Evolutionary conservation across 2,329 filamentous ascomycete species (phyloP), one percentile per base, ranked within the genome.

Genomic region (Celoporthe dispersa): DNA sequence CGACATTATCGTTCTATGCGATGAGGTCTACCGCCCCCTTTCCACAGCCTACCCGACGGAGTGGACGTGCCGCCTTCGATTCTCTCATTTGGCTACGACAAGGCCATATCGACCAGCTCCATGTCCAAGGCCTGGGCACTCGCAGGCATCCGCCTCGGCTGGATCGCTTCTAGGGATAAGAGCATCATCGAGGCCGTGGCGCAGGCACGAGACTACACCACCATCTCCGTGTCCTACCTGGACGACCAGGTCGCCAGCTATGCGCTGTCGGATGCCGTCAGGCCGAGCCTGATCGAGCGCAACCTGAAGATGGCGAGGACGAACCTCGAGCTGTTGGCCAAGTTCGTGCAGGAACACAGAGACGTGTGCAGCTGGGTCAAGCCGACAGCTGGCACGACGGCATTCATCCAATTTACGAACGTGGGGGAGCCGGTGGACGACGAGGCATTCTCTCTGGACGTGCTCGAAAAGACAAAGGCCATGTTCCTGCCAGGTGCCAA

Each of bases 21-120:
- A 97, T 76, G 93, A 97, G 81, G 93, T 96, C 33, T 97, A 95
- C 79, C 87, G 92, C 1, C 94, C 94, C 0, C 83, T 97, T 97
- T 94, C 82, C 93, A 97, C 79, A 87, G 87, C 67, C 75, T 81
- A 2, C 85, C 87, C 0, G 78, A 84, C 41, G 84, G 87, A 69
- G 74, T 85, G 28, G 86, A 87, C 68, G 67, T 66, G 61, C 92
- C 87, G 2, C 90, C 92, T 0, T 94, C 92, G 0, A 84, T 90
- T 14, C 83, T 94, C 0, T 88, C 91, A 0, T 82, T 96, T 59
- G 90, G 89, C 59, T 96, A 97, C 79, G 81, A 86, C 3, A 91
- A 90, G 68, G 86, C 88, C 31, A 84, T 97, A 41, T 88, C 89
- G 16, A 96, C 92, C 0, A 91, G 94, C 19, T 94, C 92, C 25